Evolutionary conservation across 2,329 filamentous ascomycete genomes (phyloP).

Genomic region (Paraphaeosphaeria sporulosa): DNA sequence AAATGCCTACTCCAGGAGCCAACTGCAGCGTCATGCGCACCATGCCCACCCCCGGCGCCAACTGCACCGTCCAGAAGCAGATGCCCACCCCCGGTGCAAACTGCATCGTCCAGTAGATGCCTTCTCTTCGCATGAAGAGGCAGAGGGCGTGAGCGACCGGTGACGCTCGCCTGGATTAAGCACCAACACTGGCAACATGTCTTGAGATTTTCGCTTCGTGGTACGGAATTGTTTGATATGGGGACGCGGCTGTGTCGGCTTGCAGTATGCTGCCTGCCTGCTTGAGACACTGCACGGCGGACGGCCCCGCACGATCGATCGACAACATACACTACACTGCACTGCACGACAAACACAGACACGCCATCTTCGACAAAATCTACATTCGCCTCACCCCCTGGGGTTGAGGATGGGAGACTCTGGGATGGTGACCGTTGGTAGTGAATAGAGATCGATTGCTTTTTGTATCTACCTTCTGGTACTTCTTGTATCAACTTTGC

Average conservation of each 20-base stretch:
- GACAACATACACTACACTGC: too few species aligned
- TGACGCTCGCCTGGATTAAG: background rate
- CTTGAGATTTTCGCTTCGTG: background rate
- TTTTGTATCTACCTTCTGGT: background rate
- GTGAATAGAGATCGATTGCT: background rate
- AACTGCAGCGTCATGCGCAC: conserved; percentile 18
- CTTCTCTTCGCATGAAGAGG: background rate
- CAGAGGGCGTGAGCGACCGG: too few species aligned
- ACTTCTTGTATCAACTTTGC: background rate
- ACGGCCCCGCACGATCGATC: background rate
- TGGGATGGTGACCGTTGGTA: background rate
- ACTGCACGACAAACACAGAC: too few species aligned
- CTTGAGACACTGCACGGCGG: too few species aligned
- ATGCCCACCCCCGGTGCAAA: conserved; percentile 6
- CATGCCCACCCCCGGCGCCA: conserved; percentile 3
- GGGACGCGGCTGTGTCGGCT: too few species aligned
- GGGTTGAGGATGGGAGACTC: background rate
- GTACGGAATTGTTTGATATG: background rate
- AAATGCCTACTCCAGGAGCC: conserved; percentile 21
- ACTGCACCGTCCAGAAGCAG: conserved; percentile 18
- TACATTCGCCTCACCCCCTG: background rate
- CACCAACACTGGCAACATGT: too few species aligned
- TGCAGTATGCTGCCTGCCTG: too few species aligned
- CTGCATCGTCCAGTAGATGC: conserved; percentile 17
- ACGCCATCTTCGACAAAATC: background rate